Percentiles rank a stretch among this genome's conserved stretches.
Conservation (phyloP, 2,329 filamentous ascomycete genomes). For the Talaromyces sp. region DNA sequence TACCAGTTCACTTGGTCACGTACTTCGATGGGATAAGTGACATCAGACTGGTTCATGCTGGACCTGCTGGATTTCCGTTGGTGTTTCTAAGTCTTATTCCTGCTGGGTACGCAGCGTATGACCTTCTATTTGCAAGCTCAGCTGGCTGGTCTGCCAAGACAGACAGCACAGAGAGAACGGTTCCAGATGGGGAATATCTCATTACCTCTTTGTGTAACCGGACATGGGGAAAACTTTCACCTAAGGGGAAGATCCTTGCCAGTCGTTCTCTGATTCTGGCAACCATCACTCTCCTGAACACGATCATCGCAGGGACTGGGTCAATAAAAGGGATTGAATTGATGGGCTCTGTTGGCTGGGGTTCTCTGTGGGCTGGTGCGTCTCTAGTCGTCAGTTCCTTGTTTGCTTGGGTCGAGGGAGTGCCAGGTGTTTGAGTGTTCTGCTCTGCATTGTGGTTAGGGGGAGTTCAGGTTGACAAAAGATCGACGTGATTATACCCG, state of each 20-base stretch:
- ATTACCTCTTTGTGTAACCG: conserved; percentile 57
- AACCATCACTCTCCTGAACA: conserved; percentile 46
- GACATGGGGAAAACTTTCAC: conserved; percentile 58
- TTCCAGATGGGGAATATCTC: conserved; percentile 62
- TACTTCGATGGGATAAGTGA: conserved; percentile 69
- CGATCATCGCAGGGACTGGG: conserved; percentile 59
- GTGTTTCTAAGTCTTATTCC: conserved; percentile 55
- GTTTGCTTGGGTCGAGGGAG: conserved; percentile 39
- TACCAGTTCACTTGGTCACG: conserved; percentile 66
- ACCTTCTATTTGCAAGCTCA: conserved; percentile 65
- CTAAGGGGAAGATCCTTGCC: conserved; percentile 59
- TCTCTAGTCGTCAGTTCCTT: conserved; percentile 25
- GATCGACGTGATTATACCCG: background rate
- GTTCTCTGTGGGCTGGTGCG: conserved; percentile 65
- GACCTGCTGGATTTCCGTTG: conserved; percentile 48
- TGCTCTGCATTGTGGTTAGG: background rate
- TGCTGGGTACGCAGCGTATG: conserved; percentile 65
- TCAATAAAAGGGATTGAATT: conserved; percentile 66
- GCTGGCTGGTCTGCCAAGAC: conserved; percentile 41
- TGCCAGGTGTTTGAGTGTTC: conserved; percentile 29
- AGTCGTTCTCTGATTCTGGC: conserved; percentile 55
- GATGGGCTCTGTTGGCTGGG: conserved; percentile 66
- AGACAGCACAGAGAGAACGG: conserved; percentile 40
- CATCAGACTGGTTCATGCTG: conserved; percentile 62
- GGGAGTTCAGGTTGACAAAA: background rate